Evolutionary conservation across 768 basidiomycete genomes (phyloP).

Genomic region (Tulasnella sp.): DNA sequence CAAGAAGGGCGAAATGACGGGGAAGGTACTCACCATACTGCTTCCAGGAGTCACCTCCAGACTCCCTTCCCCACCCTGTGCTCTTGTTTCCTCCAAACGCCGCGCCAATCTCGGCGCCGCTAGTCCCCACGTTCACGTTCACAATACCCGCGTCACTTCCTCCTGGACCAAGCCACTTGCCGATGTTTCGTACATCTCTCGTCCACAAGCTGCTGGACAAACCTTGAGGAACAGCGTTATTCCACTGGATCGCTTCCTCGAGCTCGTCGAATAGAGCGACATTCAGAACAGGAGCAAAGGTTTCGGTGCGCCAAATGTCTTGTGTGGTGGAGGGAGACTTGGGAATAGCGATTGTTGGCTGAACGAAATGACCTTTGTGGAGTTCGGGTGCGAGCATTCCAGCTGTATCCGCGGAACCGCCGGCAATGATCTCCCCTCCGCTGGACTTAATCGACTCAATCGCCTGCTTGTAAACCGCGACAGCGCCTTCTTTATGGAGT

Average conservation of each 20-base stretch:
- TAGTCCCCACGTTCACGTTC: conserved; percentile 67
- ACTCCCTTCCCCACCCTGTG: conserved; percentile 91
- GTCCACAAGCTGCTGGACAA: conserved; percentile 89
- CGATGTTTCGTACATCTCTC: conserved; percentile 65
- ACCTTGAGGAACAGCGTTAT: conserved; percentile 86
- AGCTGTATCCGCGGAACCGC: conserved; percentile 38
- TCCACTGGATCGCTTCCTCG: conserved; percentile 79
- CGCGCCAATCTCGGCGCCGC: conserved; percentile 66
- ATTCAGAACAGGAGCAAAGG: conserved; percentile 82
- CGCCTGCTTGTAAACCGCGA: conserved; percentile 52
- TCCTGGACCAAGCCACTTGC: conserved; percentile 83
- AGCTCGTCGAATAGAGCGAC: conserved; percentile 78
- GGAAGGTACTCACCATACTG: conserved; percentile 61
- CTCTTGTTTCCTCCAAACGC: conserved; percentile 96
- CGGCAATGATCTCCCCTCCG: conserved; percentile 67
- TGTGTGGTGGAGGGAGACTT: conserved; percentile 25
- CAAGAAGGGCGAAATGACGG: not conserved
- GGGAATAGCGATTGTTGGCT: conserved; percentile 74
- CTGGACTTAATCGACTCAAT: conserved; percentile 47
- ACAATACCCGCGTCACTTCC: conserved; percentile 90
- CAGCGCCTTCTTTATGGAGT: conserved; percentile 58
- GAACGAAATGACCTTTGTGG: conserved; percentile 71
- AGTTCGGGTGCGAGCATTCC: conserved; percentile 32
- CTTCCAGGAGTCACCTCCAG: conserved; percentile 98
- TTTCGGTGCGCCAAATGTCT: conserved; percentile 62